Conservation (phyloP, 176 grass and related monocot genomes). For the Juncus effusus region DNA sequence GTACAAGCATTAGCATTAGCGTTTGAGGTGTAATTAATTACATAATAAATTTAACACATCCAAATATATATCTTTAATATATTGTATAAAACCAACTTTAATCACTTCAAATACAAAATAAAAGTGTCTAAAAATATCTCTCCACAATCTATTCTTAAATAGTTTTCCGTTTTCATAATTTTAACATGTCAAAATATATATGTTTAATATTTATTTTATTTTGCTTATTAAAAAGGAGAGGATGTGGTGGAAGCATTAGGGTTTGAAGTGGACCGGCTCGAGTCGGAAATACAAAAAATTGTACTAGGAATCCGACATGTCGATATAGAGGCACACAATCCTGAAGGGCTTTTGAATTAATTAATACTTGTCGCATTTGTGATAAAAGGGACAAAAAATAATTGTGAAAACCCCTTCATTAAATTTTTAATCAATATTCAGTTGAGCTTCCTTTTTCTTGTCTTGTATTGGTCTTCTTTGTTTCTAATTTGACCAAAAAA, state of each 20-base stretch:
- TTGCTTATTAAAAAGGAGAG: conserved; percentile 53
- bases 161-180: no score
- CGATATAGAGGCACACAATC: conserved; percentile 97
- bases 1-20: no score
- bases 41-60: no score
- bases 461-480: background rate
- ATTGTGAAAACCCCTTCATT: background rate
- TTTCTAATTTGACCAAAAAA: no score
- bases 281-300: conserved; percentile 92
- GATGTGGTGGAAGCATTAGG: conserved; percentile 92
- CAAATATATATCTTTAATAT: no score
- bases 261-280: conserved; percentile 83
- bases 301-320: conserved; percentile 89
- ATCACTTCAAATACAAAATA: no score
- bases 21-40: no score
- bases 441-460: no score
- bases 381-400: background rate
- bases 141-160: no score
- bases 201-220: background rate
- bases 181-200: background rate
- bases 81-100: no score
- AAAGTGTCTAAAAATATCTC: no score
- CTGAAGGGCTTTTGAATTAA: conserved; percentile 55
- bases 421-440: background rate
- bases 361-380: conserved; percentile 4